Conservation (phyloP, 495 filamentous ascomycete species). For the Pseudevernia furfuracea region DNA sequence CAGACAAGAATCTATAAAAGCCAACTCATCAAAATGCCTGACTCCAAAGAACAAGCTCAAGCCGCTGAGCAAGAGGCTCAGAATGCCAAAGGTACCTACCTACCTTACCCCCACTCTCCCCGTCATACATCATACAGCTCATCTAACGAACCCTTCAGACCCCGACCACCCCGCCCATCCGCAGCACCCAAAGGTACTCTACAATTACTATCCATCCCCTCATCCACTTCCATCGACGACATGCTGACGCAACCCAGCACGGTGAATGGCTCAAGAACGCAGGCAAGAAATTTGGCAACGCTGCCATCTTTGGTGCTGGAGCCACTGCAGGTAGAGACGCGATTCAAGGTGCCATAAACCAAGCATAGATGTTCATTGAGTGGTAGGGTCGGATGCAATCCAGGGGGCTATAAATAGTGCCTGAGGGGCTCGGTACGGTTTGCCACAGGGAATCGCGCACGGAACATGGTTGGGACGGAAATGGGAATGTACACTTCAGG, state of each 20-base stretch:
- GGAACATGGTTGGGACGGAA: neutral
- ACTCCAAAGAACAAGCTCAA: slow-evolving; percentile 8
- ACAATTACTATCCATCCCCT: neutral
- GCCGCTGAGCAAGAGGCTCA: slow-evolving; percentile 7
- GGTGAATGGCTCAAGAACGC: slow-evolving; percentile 9
- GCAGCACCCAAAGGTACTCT: neutral
- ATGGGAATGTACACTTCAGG: neutral
- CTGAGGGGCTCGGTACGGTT: neutral
- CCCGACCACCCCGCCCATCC: slow-evolving; percentile 15
- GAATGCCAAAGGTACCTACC: slow-evolving; percentile 2
- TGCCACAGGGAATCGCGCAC: neutral
- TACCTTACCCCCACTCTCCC: neutral
- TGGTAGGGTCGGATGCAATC: neutral
- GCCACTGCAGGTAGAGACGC: slow-evolving; percentile 11
- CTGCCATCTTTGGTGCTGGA: slow-evolving; percentile 12
- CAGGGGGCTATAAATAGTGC: neutral
- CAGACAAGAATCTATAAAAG: neutral
- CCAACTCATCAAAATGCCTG: neutral
- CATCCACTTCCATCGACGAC: neutral
- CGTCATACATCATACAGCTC: neutral
- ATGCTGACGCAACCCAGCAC: neutral
- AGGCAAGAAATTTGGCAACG: slow-evolving; percentile 15
- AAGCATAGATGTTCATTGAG: neutral
- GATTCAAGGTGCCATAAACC: neutral
- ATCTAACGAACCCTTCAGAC: neutral